Evolutionary conservation across 352 stramenopile species (phyloP).

Genomic region (Globisporangium takayamanum): DNA sequence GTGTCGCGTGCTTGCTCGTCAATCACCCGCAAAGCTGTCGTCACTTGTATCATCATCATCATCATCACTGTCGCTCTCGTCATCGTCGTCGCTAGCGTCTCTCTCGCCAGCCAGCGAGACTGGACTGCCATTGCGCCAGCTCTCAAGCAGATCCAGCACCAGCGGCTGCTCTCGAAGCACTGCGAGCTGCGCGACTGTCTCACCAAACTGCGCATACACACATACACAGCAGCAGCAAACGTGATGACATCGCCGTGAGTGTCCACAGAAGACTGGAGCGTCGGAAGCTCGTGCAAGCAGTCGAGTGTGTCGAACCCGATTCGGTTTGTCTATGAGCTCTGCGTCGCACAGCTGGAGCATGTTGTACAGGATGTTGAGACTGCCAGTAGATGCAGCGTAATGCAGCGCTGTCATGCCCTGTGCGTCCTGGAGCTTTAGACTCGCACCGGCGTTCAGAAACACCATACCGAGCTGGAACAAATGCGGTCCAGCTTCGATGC

Average conservation of each 20-base stretch:
- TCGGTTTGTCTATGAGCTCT: conserved; percentile 47
- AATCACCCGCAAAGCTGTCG: background rate
- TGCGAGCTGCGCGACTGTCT: conserved; percentile 46
- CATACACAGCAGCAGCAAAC: background rate
- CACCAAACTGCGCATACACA: conserved; percentile 32
- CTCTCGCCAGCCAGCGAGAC: conserved; percentile 19
- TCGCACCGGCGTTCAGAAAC: conserved; percentile 57
- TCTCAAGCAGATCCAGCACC: conserved; percentile 30
- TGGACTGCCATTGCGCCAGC: conserved; percentile 34
- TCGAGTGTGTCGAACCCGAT: conserved; percentile 26
- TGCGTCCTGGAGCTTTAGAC: conserved; percentile 55
- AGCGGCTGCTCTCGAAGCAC: conserved; percentile 28
- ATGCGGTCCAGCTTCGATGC: conserved; percentile 44
- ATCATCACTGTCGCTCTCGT: conserved; percentile 16
- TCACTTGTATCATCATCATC: conserved; percentile 10
- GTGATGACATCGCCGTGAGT: background rate
- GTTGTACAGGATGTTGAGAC: conserved; percentile 54
- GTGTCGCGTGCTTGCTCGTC: background rate
- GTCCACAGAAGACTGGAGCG: background rate
- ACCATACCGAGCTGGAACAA: conserved; percentile 71
- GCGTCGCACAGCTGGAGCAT: conserved; percentile 56
- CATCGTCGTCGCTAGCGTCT: conserved; percentile 15
- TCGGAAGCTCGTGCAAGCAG: background rate
- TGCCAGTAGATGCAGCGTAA: conserved; percentile 50
- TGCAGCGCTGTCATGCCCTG: conserved; percentile 72